Base-by-base conservation (phyloP, 2,329 filamentous ascomycete species). In the Fusarium sp. region DNA sequence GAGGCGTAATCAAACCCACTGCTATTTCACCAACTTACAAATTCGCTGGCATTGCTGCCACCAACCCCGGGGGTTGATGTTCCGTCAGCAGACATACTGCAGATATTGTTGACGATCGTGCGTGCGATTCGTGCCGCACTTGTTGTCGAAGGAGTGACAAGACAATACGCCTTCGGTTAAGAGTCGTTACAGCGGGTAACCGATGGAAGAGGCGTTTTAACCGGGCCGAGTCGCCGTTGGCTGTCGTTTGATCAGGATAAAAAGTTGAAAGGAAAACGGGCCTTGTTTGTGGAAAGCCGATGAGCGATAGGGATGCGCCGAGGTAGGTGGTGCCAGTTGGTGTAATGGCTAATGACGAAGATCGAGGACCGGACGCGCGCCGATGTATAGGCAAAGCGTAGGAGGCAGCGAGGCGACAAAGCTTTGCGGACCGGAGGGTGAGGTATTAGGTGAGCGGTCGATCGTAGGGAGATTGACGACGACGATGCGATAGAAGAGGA, bases 41-140 rank as follows among this genome's bases (percentile, higher is more conserved):
- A 97, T 81, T 97, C 93, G 83, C 93, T 96, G 62, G 93, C 96
- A 80, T 92, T 96, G 78, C 91, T 95, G 72, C 80, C 79, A 61
- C 80, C 79, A 66, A 65, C 65, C 62, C 67, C 71, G 71, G 77
- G 69, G 73, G 71, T 65, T 38, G 72, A 55, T 37, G 70, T 64
- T 51, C 68, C 61, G 51, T 77, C 66, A 48, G 69, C 72, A 53
- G 75, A 77, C 75, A 77, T 77, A 52, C 27, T 49, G 49, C 48
- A 25, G 37, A 54, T 46, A 23, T 25, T 46, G 21, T 58, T 37
- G 31, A 14, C 19, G 38, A 53, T 52, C 48, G 41, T 43, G 37
- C 4, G 50, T 36, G 47, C 32, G 32, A 14, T 48, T 53, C 45
- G 52, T 23, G 17, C 46, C 48, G 46, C 11, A 39, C 37, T 38